phyloP scores from a whole-genome alignment of 176 grass and related monocot species.

The Ensete ventricosum region DNA sequence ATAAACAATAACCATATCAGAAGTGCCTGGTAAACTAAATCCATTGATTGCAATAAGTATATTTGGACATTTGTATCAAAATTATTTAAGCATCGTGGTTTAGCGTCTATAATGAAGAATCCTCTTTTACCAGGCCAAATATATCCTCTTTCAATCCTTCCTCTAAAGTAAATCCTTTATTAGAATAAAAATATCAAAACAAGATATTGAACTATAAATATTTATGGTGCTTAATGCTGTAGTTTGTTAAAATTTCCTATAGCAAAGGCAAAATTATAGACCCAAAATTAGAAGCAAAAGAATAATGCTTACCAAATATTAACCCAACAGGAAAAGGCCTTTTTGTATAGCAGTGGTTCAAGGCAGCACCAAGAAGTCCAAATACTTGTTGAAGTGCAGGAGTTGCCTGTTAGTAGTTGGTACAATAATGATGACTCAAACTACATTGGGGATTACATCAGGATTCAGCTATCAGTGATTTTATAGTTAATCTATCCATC shows the following conservation, averaged over 20 bases:
- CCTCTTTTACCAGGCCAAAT: no score
- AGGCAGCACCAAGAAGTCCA: constrained; percentile 58
- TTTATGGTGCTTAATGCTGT: constrained; percentile 51
- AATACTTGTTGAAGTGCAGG: constrained; percentile 71
- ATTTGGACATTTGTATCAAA: neutral
- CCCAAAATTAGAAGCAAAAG: constrained; percentile 15
- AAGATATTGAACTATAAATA: constrained; percentile 36
- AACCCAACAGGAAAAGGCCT: constrained; percentile 38
- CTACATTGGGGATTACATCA: constrained; percentile 29
- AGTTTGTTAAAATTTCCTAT: constrained; percentile 33
- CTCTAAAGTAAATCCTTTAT: neutral
- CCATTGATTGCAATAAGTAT: no score
- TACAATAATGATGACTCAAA: constrained; percentile 73
- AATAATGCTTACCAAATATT: constrained; percentile 22
- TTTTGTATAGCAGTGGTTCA: constrained; percentile 58
- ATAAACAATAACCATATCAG: neutral
- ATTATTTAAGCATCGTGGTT: neutral
- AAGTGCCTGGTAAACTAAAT: neutral
- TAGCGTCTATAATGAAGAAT: neutral
- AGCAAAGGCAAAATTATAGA: constrained; percentile 23
- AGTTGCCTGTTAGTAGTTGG: constrained; percentile 58
- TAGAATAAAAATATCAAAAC: neutral
- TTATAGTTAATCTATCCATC: no score
- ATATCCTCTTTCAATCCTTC: neutral
- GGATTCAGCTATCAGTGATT: no score